Evolutionary conservation across 2,329 filamentous ascomycete genomes (phyloP), one percentile per base, ranked within the genome.

Genomic region (Aspergillus sp.): DNA sequence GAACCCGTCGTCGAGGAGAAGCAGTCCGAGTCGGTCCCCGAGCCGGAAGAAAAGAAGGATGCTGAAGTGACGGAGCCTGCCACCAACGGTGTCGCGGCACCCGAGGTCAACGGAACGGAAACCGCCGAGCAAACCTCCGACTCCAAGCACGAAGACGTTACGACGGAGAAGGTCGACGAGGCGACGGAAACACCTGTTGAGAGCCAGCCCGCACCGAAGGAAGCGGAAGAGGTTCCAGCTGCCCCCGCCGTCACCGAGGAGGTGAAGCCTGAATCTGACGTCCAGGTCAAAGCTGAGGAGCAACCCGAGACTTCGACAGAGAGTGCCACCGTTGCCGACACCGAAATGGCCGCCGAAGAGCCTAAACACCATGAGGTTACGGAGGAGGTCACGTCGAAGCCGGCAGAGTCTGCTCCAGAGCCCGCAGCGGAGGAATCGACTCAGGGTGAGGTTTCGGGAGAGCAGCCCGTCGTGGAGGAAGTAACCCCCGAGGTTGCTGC

Each of bases 91-190:
- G 47, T 41, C 39, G 54, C 59, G 11, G 54, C 60, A 27, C 27
- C 59, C 4, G 59, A 64, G 39, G 58, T 60, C 38, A 67, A 66
- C 21, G 65, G 63, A 8, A 54, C 27, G 13, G 52, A 57, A 17
- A 25, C 51, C 48, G 57, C 48, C 27, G 61, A 54, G 19, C 56
- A 63, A 10, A 50, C 13, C 21, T 42, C 63, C 15, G 51, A 52
- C 51, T 50, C 41, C n/a, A 54, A 60, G 25, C 47, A 47, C 17
- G 57, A 61, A n/a, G 13, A 54, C 11, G 41, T 42, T 41, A 25
- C 44, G 10, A 57, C 58, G n/a, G 42, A 61, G 17, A 36, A 36
- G 32, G 11, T 4, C 32, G 32, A 36, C 11, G 32, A 36, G 32
- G 32, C 32, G 32, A 36, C 32, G 32, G 42, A 59, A 17, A 38